A percentile compares a stretch with the other conserved stretches of the same genome.
Evolutionary conservation across 768 basidiomycete genomes (phyloP).

Genomic region (Boletales sp.): DNA sequence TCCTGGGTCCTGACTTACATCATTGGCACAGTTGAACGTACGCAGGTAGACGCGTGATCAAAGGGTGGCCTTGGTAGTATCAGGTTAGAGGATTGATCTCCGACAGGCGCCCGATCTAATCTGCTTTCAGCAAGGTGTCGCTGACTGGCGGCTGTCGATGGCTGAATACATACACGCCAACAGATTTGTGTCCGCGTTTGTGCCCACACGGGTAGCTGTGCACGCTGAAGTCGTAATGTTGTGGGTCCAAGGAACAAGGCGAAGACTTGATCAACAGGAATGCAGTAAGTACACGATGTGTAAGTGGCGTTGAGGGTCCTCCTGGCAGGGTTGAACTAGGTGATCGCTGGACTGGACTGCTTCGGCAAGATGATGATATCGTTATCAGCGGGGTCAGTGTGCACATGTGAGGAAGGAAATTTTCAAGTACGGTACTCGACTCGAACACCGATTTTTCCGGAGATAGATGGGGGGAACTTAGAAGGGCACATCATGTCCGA

Average conservation of each 20-base stretch:
- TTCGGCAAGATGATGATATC: conserved; percentile 14
- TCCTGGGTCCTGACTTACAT: conserved; percentile 9
- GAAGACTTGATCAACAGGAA: not conserved
- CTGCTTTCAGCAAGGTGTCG: not conserved
- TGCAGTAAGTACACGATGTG: no score
- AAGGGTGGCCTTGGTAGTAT: not conserved
- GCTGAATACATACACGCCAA: no score
- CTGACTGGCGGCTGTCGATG: not conserved
- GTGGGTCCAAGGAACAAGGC: conserved; percentile 18
- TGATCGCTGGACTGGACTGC: no score
- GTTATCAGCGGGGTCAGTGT: conserved; percentile 6
- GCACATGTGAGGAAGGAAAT: not conserved
- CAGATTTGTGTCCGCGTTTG: no score
- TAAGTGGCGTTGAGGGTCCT: conserved; percentile 14
- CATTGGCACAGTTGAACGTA: conserved; percentile 1
- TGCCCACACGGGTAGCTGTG: not conserved
- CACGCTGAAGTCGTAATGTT: not conserved
- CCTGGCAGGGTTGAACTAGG: conserved; percentile 3
- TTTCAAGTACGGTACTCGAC: no score
- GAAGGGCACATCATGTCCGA: no score
- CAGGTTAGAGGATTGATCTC: conserved; percentile 2
- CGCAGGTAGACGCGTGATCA: not conserved
- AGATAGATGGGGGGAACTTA: no score
- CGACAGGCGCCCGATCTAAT: conserved; percentile 1
- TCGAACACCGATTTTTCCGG: no score